Evolutionary conservation across 441 rosid genomes (phyloP), one percentile per base, ranked within the genome.

Genomic region (Breynia disticha): DNA sequence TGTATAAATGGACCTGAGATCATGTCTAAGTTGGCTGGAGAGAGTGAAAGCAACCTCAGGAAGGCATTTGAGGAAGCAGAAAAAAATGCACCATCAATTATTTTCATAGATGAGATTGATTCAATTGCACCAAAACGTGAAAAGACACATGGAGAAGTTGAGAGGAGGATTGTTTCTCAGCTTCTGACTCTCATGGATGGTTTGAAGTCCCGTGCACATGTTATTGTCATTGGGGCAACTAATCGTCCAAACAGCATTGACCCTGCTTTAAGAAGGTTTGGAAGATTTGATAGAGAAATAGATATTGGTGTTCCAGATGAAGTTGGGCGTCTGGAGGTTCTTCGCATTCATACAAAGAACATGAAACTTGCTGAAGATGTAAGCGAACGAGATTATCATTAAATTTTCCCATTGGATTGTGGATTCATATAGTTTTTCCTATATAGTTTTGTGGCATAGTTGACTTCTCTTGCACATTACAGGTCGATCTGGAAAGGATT

Each of bases 51-150:
- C 67, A 83, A 83, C 55, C 82, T 80, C 8, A 74, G 90, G 75
- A 83, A 83, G 65, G 90, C 90, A 6, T 83, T 83, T 13, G 90
- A 83, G 75, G 90, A 83, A 65, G 86, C 84, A 8, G 90, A 80
- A 72, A 82, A 82, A 68, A 82, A 82, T 74, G 89, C 85, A 3
- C 88, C 88, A 28, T 82, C 88, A 7, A 82, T 82, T 50, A 82
- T 82, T 55, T 82, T 82, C 69, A 83, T 83, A 10, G 90, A 83
- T 51, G 90, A 83, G 72, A 43, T 83, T 5, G 90, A 83, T 67
- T 83, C 90, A 19, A 83, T 83, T 57, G 90, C 90, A 50, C 90
- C 90, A 0, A 83, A 83, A 60, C 62, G 90, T 14, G 90, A 83
- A 55, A 83, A 83, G 72, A 83, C 90, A 2, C 70, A 83, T 45